Conservation (phyloP, 2,329 filamentous ascomycete genomes). For the Trichoderma gracile region DNA sequence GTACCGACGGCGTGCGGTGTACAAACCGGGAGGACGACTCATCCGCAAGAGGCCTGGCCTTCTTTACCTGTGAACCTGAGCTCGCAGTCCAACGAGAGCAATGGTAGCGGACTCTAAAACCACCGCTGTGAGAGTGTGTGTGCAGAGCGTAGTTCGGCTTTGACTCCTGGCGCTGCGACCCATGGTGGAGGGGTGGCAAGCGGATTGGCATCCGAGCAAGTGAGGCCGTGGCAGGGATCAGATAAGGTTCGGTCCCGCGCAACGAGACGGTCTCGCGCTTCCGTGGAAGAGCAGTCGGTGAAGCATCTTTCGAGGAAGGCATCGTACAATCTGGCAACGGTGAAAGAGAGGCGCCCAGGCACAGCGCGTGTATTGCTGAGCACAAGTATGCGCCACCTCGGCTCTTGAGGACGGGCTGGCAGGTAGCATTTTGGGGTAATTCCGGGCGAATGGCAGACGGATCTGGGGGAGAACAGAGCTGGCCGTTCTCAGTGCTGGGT, state of each 20-base stretch:
- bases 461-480: not conserved
- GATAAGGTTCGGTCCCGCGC: slow-evolving; percentile 20
- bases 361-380: slow-evolving; percentile 8
- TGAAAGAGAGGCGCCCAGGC: not conserved
- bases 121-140: slow-evolving; percentile 23
- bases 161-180: slow-evolving; percentile 6
- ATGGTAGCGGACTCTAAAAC: slow-evolving; percentile 18
- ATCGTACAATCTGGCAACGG: slow-evolving; percentile 1
- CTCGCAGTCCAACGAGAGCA: not conserved
- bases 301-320: not conserved
- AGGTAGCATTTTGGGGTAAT: not conserved
- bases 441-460: not conserved
- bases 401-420: slow-evolving; percentile 24
- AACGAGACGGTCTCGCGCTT: not conserved
- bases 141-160: slow-evolving; percentile 20
- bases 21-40: not conserved
- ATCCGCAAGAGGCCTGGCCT: not conserved
- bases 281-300: slow-evolving; percentile 8
- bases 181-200: slow-evolving; percentile 19
- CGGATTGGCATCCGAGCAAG: slow-evolving; percentile 6
- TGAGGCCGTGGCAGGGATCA: slow-evolving; percentile 7
- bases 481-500: not conserved
- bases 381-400: slow-evolving; percentile 24
- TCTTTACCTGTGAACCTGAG: not conserved
- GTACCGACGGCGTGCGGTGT: slow-evolving; percentile 4